Evolutionary conservation across 2,329 filamentous ascomycete genomes (phyloP), one percentile per base, ranked within the genome.

Genomic region (Tolypocladium ophioglossoides): DNA sequence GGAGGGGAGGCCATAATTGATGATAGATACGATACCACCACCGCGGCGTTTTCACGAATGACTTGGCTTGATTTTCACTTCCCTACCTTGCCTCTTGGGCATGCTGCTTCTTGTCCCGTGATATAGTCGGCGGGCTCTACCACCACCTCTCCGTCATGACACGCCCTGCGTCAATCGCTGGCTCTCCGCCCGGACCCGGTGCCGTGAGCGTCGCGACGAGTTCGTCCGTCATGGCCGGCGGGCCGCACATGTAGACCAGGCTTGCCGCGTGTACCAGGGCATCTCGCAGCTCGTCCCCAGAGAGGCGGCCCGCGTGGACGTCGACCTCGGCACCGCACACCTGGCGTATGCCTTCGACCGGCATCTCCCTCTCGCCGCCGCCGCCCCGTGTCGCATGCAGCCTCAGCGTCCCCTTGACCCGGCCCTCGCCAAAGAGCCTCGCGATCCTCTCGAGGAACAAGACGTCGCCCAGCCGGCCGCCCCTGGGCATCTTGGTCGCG

Each of bases 161-260:
- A 50, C 73, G 72, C 52, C 72, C 65, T 32, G 70, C 61, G 11
- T 73, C 67, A 62, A 82, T 71, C 0, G 72, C 74, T 14, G 68
- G 44, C 10, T 60, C 61, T 1, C 63, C 57, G 3, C 57, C 57
- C 9, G 59, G 10, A 12, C n/a, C 51, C 2, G 68, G 64, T 3
- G 41, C 27, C 14, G 67, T 72, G 10, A 80, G 61, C 22, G 76
- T 68, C 22, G 71, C 68, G 1, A 85, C 80, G 59, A 87, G 76
- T 51, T 78, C 74, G 64, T 89, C 86, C 1, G 84, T 88, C 85
- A 89, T 89, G 3, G 62, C 61, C 12, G 83, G 83, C 16, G 85
- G 78, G 1, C 86, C 86, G 62, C 86, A 89, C 0, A 89, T 69
- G 65, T 88, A 89, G 14, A 82, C 80, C 4, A 84, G 72, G 0